Percentiles rank a stretch among this genome's conserved stretches.
These are phyloP conservation scores for Zygotorulaspora florentina DNA, from an alignment of 805 yeast species.

Conservation along the genomic window DNA sequence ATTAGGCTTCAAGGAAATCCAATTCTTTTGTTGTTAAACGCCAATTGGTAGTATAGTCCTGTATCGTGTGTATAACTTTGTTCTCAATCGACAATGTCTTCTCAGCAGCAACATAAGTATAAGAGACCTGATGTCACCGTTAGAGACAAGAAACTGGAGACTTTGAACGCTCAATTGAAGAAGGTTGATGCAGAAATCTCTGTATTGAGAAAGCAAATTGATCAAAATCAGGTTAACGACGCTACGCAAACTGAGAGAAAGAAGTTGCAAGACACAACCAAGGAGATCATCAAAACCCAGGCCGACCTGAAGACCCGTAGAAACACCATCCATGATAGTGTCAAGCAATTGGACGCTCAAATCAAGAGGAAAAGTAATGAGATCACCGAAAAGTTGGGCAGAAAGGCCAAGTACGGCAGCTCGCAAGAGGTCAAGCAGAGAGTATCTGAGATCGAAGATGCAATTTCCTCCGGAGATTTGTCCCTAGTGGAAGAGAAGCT, in stretches of 20 bases:
- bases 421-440: constrained; percentile 67
- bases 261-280: constrained; percentile 48
- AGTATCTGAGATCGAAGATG: constrained; percentile 61
- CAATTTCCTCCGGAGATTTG: constrained; percentile 72
- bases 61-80: background rate
- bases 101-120: constrained; percentile 32
- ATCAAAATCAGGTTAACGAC: constrained; percentile 45
- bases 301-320: constrained; percentile 45
- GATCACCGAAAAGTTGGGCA: constrained; percentile 48
- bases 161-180: constrained; percentile 57
- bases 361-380: constrained; percentile 74
- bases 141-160: constrained; percentile 54
- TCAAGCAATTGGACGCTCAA: constrained; percentile 62
- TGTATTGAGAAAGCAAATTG: constrained; percentile 52
- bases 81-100: background rate
- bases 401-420: constrained; percentile 53
- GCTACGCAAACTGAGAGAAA: constrained; percentile 49
- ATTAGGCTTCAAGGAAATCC: too few species aligned
- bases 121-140: constrained; percentile 71
- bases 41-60: too few species aligned
- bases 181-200: constrained; percentile 53
- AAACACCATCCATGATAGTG: constrained; percentile 52
- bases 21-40: too few species aligned
- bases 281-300: constrained; percentile 44
- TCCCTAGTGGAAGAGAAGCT: constrained; percentile 89